Evolutionary conservation across 176 grass and related monocot species (phyloP).

Genomic region (Eragrostis curvula): DNA sequence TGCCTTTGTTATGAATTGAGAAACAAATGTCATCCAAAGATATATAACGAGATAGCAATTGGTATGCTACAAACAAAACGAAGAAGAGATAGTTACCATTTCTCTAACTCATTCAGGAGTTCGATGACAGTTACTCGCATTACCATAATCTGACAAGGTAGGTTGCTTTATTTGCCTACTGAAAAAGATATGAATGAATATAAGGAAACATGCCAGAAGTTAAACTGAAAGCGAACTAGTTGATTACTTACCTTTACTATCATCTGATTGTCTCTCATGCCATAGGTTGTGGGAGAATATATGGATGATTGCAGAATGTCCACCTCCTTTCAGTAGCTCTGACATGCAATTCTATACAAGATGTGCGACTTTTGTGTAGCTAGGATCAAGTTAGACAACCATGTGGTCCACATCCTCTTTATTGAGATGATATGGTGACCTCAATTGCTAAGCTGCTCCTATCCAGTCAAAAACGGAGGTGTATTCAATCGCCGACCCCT

Average conservation of each 20-base stretch:
- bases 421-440: too few relatives aligned
- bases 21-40: not conserved
- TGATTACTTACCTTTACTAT: not conserved
- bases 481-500: too few relatives aligned
- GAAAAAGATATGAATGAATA: not conserved
- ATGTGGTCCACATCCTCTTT: too few relatives aligned
- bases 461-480: not conserved
- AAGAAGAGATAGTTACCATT: not conserved
- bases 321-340: not conserved
- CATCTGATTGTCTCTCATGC: not conserved
- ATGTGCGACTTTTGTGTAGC: too few relatives aligned
- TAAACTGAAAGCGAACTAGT: not conserved
- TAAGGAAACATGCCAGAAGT: not conserved
- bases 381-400: too few relatives aligned
- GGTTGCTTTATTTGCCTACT: not conserved
- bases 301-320: not conserved
- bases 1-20: slow-evolving; percentile 9
- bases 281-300: not conserved
- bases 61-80: not conserved
- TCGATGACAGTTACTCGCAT: not conserved
- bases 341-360: not conserved
- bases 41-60: not conserved
- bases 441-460: too few relatives aligned
- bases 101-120: not conserved
- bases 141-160: not conserved